phyloP scores from a whole-genome alignment of 305 asterid species.

The Solanum hybrid region DNA sequence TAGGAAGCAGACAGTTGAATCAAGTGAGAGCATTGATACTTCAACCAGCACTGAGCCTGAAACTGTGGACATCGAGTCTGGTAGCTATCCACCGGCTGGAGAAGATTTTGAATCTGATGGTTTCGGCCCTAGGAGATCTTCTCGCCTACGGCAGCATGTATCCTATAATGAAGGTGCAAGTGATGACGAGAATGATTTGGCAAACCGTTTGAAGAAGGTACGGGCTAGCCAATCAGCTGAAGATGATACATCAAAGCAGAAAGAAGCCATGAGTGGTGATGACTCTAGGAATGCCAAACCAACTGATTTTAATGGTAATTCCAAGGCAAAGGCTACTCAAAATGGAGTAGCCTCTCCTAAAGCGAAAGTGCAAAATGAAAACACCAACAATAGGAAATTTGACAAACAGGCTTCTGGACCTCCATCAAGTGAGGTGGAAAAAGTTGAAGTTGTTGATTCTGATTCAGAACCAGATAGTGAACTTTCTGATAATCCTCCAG shows the following conservation, averaged over 20 bases:
- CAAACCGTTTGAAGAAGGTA: conserved; percentile 27
- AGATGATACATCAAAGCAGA: conserved; percentile 14
- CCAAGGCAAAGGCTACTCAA: conserved; percentile 9
- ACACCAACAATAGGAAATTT: conserved; percentile 8
- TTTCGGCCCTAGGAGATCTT: conserved; percentile 27
- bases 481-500: conserved; percentile 5
- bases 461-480: conserved; percentile 22
- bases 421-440: conserved; percentile 13
- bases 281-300: conserved; percentile 5
- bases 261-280: conserved; percentile 15
- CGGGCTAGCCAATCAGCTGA: conserved; percentile 17
- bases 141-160: conserved; percentile 43
- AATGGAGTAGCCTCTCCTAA: conserved; percentile 13
- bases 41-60: conserved; percentile 23
- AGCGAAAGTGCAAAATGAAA: conserved; percentile 15
- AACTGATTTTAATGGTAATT: conserved; percentile 11
- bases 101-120: conserved; percentile 15
- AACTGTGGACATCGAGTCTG: conserved; percentile 18
- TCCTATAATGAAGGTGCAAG: conserved; percentile 33
- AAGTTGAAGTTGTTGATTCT: conserved; percentile 30
- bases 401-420: conserved; percentile 16
- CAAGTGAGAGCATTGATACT: conserved; percentile 35
- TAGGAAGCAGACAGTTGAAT: conserved; percentile 29
- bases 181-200: conserved; percentile 30
- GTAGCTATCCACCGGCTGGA: conserved; percentile 18